phyloP scores from a whole-genome alignment of 345 rosid genomes.

The Eucalyptus caleyi region DNA sequence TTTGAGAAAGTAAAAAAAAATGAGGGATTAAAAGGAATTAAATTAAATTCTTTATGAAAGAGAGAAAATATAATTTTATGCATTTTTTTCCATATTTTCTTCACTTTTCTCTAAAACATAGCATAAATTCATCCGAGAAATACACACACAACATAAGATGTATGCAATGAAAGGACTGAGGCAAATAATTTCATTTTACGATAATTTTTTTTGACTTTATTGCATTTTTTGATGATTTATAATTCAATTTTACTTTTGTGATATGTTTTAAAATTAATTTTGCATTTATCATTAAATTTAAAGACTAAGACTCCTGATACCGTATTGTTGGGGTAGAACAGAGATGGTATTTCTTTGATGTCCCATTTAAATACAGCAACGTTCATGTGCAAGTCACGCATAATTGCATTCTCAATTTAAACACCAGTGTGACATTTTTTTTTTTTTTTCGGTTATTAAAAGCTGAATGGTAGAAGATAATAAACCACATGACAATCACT shows the following conservation, averaged over 20 bases:
- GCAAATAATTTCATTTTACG: too few relatives aligned
- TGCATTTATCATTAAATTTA: too few relatives aligned
- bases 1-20: not conserved
- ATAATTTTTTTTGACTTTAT: too few relatives aligned
- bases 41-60: not conserved
- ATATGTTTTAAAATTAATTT: too few relatives aligned
- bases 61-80: not conserved
- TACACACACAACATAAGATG: too few relatives aligned
- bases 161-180: too few relatives aligned
- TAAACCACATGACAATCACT: not conserved
- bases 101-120: not conserved
- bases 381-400: not conserved
- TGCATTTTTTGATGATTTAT: too few relatives aligned
- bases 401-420: not conserved
- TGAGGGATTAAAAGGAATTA: not conserved
- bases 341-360: not conserved
- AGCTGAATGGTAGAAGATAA: not conserved
- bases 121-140: not conserved
- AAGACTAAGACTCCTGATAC: not conserved
- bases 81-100: not conserved
- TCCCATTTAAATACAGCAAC: not conserved
- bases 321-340: too few relatives aligned
- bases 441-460: too few relatives aligned
- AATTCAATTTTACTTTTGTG: too few relatives aligned
- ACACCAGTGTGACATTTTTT: not conserved